A percentile compares a stretch with the other conserved stretches of the same genome.
Evolutionary conservation across 768 basidiomycete genomes (phyloP).

Genomic region (Symmetrospora coprosmae): DNA sequence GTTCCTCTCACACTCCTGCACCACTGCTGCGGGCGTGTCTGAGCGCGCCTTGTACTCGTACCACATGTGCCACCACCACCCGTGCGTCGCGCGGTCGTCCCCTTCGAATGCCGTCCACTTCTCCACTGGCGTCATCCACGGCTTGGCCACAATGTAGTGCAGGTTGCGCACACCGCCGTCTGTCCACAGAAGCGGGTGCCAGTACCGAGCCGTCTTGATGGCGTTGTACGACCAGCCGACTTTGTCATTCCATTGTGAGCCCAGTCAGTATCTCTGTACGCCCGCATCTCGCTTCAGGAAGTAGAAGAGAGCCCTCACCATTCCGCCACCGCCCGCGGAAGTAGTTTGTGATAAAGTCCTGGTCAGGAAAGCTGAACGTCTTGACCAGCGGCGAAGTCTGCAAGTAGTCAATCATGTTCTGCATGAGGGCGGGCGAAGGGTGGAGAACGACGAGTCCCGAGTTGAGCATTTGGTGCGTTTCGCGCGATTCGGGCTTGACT

Average conservation of each 20-base stretch:
- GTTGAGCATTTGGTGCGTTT: slow-evolving; percentile 72
- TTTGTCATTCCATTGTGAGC: too few relatives aligned
- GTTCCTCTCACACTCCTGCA: slow-evolving; percentile 14
- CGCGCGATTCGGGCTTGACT: slow-evolving; percentile 45
- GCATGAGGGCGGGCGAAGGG: slow-evolving; percentile 51
- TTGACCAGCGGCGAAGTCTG: slow-evolving; percentile 46
- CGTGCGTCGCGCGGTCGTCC: slow-evolving; percentile 43
- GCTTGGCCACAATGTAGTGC: slow-evolving; percentile 79
- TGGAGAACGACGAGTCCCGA: slow-evolving; percentile 73
- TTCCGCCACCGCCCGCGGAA: slow-evolving; percentile 47
- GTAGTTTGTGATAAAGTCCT: slow-evolving; percentile 69
- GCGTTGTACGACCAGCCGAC: slow-evolving; percentile 84
- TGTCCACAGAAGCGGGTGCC: slow-evolving; percentile 61
- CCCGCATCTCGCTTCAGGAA: slow-evolving; percentile 33
- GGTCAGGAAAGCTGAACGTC: slow-evolving; percentile 68
- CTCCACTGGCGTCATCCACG: slow-evolving; percentile 53
- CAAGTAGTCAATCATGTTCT: slow-evolving; percentile 48
- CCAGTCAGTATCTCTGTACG: slow-evolving; percentile 49
- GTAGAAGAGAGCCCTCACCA: slow-evolving; percentile 9
- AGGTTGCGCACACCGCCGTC: slow-evolving; percentile 73
- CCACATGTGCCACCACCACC: slow-evolving; percentile 71
- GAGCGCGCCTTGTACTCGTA: slow-evolving; percentile 35
- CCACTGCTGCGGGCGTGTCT: slow-evolving; percentile 32
- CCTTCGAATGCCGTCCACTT: slow-evolving; percentile 29
- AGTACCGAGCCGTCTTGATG: slow-evolving; percentile 60